Evolutionary conservation across 2,329 filamentous ascomycete species (phyloP), one percentile per base, ranked within the genome.

Genomic region (Leptoxyphium fumago): DNA sequence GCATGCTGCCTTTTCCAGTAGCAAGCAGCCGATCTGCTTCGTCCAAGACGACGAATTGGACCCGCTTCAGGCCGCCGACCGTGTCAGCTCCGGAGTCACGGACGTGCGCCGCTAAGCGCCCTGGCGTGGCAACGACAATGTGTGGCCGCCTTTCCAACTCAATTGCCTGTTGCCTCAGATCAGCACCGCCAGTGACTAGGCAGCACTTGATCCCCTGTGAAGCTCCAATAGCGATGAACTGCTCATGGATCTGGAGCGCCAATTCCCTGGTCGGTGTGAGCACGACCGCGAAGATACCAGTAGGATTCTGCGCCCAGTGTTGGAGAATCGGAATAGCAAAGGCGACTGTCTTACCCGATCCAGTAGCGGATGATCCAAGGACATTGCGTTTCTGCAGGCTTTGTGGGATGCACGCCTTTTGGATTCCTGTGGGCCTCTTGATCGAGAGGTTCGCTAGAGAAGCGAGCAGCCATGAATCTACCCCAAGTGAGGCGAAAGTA

Each of bases 261-360:
- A 98, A 75, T 67, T 98, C 91, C 55, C 84, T 75, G 6, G 86
- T 94, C 15, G 87, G 88, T 8, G 91, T 98, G 56, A 98, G 67
- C 11, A 98, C 77, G 5, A 98, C 69, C 2, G 78, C 89, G 62
- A 85, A 98, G 54, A 96, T 89, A 38, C 86, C 91, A 46, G 82
- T 81, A 1, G 91, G 91, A 66, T 98, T 88, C 58, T 87, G 76
- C 2, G 89, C 79, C 87, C 88, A 96, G 63, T 82, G 82, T 61
- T 96, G 89, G 50, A 98, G 68, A 47, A 98, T 94, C 0, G 91
- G 91, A 9, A 88, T 86, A 1, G 89, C 84, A 63, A 98, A 98
- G 1, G 91, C 88, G 38, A 96, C 80, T 2, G 91, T 98, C 69
- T 98, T 98, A 65, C 91, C 91, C 10, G 89, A 95, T 70, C 91